Evolutionary conservation across 768 basidiomycete genomes (phyloP).

Genomic region (Auriscalpium vulgare): DNA sequence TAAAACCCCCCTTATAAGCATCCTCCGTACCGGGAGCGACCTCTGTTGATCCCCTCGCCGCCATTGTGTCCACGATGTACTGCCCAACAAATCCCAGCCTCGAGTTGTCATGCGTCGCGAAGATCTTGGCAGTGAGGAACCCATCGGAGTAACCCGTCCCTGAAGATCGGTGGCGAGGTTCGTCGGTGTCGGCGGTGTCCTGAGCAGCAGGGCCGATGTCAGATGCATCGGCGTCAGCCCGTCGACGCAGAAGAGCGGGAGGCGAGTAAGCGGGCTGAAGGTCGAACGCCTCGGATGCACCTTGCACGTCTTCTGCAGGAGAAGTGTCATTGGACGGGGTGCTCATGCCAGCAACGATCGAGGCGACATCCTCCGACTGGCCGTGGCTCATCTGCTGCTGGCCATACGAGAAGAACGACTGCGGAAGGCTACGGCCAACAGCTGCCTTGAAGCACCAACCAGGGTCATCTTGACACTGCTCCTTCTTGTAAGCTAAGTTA

Average conservation of each 20-base stretch:
- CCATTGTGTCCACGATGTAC: slow-evolving; percentile 42
- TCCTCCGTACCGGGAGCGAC: slow-evolving; percentile 32
- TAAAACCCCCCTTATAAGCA: slow-evolving; percentile 39
- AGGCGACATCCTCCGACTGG: slow-evolving; percentile 17
- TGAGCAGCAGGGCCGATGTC: too few relatives aligned
- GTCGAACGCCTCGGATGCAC: neutral
- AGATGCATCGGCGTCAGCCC: too few relatives aligned
- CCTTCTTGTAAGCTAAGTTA: slow-evolving; percentile 48
- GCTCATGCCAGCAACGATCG: slow-evolving; percentile 15
- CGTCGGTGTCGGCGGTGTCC: neutral
- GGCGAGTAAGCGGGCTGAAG: slow-evolving; percentile 6
- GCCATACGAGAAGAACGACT: slow-evolving; percentile 49
- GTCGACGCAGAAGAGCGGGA: neutral
- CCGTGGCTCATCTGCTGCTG: slow-evolving; percentile 15
- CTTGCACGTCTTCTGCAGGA: neutral
- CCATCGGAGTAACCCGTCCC: slow-evolving; percentile 54
- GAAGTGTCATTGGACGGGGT: neutral
- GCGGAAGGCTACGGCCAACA: slow-evolving; percentile 48
- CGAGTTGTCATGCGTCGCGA: slow-evolving; percentile 40
- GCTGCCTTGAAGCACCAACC: slow-evolving; percentile 67
- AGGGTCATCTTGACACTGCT: slow-evolving; percentile 46
- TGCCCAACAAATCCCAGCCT: slow-evolving; percentile 56
- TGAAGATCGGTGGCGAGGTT: slow-evolving; percentile 19
- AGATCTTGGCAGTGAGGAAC: slow-evolving; percentile 43
- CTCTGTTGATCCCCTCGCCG: slow-evolving; percentile 27